Evolutionary conservation across 2,329 filamentous ascomycete species (phyloP).

Genomic region (Geosmithia flava): DNA sequence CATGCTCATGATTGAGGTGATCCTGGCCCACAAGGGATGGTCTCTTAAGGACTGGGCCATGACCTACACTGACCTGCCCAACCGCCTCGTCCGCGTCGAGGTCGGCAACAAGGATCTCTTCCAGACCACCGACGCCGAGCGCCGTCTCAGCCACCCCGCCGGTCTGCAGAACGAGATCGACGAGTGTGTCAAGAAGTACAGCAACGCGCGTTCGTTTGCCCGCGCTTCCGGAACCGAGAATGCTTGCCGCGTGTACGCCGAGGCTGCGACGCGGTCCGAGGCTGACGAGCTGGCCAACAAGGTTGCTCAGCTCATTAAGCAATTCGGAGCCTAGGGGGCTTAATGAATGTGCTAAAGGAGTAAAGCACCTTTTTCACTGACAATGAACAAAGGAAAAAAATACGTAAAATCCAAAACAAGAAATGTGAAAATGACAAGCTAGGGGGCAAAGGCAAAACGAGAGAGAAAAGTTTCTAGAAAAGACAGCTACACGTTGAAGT

Average conservation of each 20-base stretch:
- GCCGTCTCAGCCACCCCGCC: slow-evolving; percentile 66
- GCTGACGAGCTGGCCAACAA: slow-evolving; percentile 82
- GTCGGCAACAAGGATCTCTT: slow-evolving; percentile 82
- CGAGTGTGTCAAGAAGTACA: slow-evolving; percentile 77
- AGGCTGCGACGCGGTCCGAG: slow-evolving; percentile 79
- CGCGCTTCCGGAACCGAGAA: slow-evolving; percentile 93
- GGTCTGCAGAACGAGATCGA: slow-evolving; percentile 82
- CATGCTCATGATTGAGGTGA: slow-evolving; percentile 89
- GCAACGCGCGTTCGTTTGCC: slow-evolving; percentile 79
- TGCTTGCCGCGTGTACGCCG: slow-evolving; percentile 89
- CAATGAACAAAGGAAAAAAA: neutral
- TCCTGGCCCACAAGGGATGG: slow-evolving; percentile 92
- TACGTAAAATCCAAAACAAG: no score
- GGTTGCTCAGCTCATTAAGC: slow-evolving; percentile 64
- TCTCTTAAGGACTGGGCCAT: slow-evolving; percentile 79
- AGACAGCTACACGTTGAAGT: no score
- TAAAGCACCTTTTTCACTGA: neutral
- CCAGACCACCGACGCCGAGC: slow-evolving; percentile 84
- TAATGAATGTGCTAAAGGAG: neutral
- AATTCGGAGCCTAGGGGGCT: neutral
- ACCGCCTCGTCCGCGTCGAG: slow-evolving; percentile 86
- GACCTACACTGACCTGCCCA: slow-evolving; percentile 89
- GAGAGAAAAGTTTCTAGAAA: no score
- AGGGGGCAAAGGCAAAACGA: no score
- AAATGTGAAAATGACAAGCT: no score